Evolutionary conservation across 352 stramenopile genomes (phyloP).

Genomic region (Phytophthora pinifolia): DNA sequence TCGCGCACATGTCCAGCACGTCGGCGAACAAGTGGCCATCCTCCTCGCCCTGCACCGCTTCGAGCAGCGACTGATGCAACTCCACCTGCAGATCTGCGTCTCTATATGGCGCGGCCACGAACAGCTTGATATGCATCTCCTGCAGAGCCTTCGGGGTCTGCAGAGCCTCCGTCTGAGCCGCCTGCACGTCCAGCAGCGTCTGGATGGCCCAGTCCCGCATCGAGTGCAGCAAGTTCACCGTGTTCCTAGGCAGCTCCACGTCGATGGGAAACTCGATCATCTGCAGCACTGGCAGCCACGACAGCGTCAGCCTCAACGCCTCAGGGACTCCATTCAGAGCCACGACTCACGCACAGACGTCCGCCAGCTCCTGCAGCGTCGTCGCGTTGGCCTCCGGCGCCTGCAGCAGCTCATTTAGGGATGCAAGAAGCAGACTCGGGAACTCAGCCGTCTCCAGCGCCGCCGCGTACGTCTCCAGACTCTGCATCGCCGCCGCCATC

Average conservation of each 20-base stretch:
- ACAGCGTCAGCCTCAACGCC: background rate
- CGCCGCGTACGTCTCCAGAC: constrained; percentile 30
- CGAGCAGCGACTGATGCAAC: constrained; percentile 31
- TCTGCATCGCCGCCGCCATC: constrained; percentile 26
- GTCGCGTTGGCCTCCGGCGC: constrained; percentile 14
- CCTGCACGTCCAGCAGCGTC: constrained; percentile 32
- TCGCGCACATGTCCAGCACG: constrained; percentile 35
- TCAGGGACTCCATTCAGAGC: background rate
- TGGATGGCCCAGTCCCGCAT: constrained; percentile 41
- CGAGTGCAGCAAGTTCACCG: constrained; percentile 25
- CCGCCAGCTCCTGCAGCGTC: constrained; percentile 32
- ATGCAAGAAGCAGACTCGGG: constrained; percentile 21
- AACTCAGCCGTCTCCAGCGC: constrained; percentile 34
- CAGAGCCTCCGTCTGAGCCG: constrained; percentile 3
- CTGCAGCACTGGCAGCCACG: constrained; percentile 36
- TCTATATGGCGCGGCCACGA: constrained; percentile 31
- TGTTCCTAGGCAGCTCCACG: constrained; percentile 14
- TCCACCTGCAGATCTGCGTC: constrained; percentile 27
- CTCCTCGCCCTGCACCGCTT: constrained; percentile 16
- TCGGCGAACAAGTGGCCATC: constrained; percentile 11
- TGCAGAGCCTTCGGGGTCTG: constrained; percentile 21
- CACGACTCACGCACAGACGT: constrained; percentile 29
- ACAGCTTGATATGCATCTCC: constrained; percentile 39
- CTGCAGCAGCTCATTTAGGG: constrained; percentile 27
- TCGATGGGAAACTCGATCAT: constrained; percentile 41